Evolutionary conservation across 1,284 basidiomycete species (phyloP).

Genomic region (Leccinum subatratum): DNA sequence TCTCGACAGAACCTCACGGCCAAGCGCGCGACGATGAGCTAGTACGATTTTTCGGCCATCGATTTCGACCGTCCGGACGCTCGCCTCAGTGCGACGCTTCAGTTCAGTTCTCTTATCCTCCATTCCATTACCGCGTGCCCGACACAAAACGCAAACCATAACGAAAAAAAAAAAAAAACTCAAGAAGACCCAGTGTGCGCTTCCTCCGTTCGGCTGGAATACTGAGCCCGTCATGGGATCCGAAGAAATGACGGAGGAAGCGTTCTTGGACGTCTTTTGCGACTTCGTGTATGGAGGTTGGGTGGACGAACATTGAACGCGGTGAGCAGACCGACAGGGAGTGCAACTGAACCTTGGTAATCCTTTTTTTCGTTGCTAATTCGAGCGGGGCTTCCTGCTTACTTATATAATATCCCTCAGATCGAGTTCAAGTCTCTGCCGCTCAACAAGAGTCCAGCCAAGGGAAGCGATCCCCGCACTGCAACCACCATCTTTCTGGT

Average conservation of each 20-base stretch:
- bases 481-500: constrained; percentile 67
- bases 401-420: constrained; percentile 42
- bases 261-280: constrained; percentile 82
- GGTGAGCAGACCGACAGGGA: constrained; percentile 74
- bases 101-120: constrained; percentile 69
- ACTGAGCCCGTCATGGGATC: constrained; percentile 70
- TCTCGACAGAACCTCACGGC: constrained; percentile 53
- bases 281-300: constrained; percentile 75
- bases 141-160: constrained; percentile 62
- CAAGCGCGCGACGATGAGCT: constrained; percentile 76
- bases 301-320: constrained; percentile 72
- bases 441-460: constrained; percentile 26
- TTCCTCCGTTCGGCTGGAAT: constrained; percentile 81
- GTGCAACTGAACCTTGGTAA: constrained; percentile 86
- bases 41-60: constrained; percentile 78
- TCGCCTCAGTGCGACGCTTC: constrained; percentile 71
- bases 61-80: constrained; percentile 77
- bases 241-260: constrained; percentile 78
- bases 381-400: constrained; percentile 6
- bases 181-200: constrained; percentile 75
- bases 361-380: constrained; percentile 31
- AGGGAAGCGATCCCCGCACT: constrained; percentile 47
- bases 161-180: constrained; percentile 69
- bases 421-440: constrained; percentile 78
- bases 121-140: constrained; percentile 70